Conservation (phyloP, 441 rosid genomes). For the Euphorbia celastroides region DNA sequence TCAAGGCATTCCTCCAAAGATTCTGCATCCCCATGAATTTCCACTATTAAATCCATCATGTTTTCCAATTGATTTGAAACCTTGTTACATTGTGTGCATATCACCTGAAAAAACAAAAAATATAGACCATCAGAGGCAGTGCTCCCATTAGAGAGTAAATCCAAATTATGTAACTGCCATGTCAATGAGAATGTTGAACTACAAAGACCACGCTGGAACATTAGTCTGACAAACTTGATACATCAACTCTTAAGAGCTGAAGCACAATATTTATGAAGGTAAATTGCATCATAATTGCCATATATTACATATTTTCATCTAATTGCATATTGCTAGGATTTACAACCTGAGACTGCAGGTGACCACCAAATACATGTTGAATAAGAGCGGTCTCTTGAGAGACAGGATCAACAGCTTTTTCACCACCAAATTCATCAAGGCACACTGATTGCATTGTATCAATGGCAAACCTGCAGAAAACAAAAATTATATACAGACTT, state of each 20-base stretch:
- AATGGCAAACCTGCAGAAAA: conserved; percentile 61
- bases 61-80: conserved; percentile 84
- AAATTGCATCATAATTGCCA: neutral
- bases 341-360: conserved; percentile 80
- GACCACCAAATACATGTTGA: conserved; percentile 96
- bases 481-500: neutral
- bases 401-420: conserved; percentile 64
- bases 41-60: conserved; percentile 97
- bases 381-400: conserved; percentile 82
- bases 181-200: neutral
- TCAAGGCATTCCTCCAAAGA: conserved; percentile 94
- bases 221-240: neutral
- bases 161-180: no score
- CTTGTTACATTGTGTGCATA: conserved; percentile 64
- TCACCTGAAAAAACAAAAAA: conserved; percentile 47
- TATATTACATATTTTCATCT: no score
- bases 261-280: conserved; percentile 13
- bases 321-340: conserved; percentile 18
- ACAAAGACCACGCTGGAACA: neutral
- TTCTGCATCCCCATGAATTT: conserved; percentile 86
- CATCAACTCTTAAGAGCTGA: neutral
- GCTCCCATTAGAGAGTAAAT: neutral
- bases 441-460: conserved; percentile 95
- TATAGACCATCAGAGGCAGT: conserved; percentile 9
- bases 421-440: conserved; percentile 96